These are phyloP conservation scores for barrel medic (Medicago truncatula) DNA, from an alignment of 306 rosid genomes.

Conservation along the genomic window MtrunA17r5.0-ANR NC_053048.1:1807001-1807500, in stretches of 20 bases:
- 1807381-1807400: conserved; percentile 79
- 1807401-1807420: conserved; percentile 70
- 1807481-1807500: conserved; percentile 44
- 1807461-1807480: conserved; percentile 43
- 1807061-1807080: conserved; percentile 47
- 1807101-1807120: conserved; percentile 48
- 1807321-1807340: conserved; percentile 53
- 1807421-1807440: conserved; percentile 48
- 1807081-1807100: conserved; percentile 55
- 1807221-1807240: conserved; percentile 39
- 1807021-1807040: conserved; percentile 97
- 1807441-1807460: conserved; percentile 48
- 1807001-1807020: conserved; percentile 90
- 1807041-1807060: conserved; percentile 60
- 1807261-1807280: conserved; percentile 55
- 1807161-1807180: conserved; percentile 39
- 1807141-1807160: conserved; percentile 48
- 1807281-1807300: conserved; percentile 41
- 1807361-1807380: conserved; percentile 45
- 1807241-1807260: conserved; percentile 46
- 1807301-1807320: conserved; percentile 47
- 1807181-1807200: conserved; percentile 46
- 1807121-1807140: conserved; percentile 48
- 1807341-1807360: conserved; percentile 45
- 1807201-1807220: conserved; percentile 41